Base-by-base conservation (phyloP, 371 early-diverging fungal genomes). In the Homolaphlyctis polyrhiza region DNA sequence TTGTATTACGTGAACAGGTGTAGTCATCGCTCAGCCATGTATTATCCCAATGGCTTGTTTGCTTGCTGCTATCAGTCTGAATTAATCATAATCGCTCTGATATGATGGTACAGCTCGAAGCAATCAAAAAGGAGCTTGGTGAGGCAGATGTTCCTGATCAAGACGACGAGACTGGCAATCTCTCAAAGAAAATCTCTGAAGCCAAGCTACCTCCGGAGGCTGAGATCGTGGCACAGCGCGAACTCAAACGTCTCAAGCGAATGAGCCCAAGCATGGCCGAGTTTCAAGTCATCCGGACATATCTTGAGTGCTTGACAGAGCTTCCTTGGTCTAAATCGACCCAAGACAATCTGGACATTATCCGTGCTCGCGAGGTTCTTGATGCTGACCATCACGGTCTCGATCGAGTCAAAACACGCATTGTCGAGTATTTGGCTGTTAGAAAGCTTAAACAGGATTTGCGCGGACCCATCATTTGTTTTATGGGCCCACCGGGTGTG, bases 301-400 rank as follows among this genome's bases (percentile, higher is more conserved):
- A 91, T 70, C 70, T 91, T 11, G 92, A 94, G 57, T 79, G 85
- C 73, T 57, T 93, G 23, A 77, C 82, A 1, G 91, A 91, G 66
- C 67, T 94, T 58, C 94, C 94, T 0, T 94, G 93, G 94, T 65
- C 69, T 23, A 84, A 79, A 23, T 67, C 70, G 2, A 79, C 86
- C 16, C 72, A 75, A 13, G 90, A 89, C 65, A 67, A 78, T 11
- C 61, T 92, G 55, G 90, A 92, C 75, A 83, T 94, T 28, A 66
- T 68, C 0, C 69, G 71, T 28, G 88, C 92, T 2, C 77, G 87
- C 4, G 52, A 81, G 29, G 87, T 89, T 59, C 69, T 94, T 49
- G 86, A 92, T 61, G 80, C 78, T 30, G 92, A 92, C 71, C 93
- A 94, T 72, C 87, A 84, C 71, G 93, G 95, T 64, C 73, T 94